phyloP scores from a whole-genome alignment of 768 basidiomycete genomes.

The Grammothele lineata region DNA sequence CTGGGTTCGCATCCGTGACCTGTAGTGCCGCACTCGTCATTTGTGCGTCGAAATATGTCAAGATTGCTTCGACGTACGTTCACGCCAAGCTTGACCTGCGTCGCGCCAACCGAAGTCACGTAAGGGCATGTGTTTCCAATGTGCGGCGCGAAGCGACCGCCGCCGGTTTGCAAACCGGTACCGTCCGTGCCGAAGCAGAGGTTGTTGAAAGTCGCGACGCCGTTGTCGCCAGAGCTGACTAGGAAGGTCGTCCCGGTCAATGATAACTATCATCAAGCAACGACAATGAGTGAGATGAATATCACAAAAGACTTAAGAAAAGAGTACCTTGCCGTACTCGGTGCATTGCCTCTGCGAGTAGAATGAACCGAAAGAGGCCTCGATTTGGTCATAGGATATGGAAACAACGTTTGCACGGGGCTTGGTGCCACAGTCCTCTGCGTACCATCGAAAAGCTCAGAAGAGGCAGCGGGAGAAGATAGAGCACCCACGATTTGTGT shows the following conservation, averaged over 20 bases:
- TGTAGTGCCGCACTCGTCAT: too few relatives aligned
- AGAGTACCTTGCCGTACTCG: conserved; percentile 36
- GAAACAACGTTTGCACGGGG: conserved; percentile 34
- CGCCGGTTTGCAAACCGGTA: conserved; percentile 6
- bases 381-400: conserved; percentile 36
- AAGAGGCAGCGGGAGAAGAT: too few relatives aligned
- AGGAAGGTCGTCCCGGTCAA: conserved; percentile 31
- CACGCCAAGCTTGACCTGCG: conserved; percentile 28
- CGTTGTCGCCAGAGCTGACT: conserved; percentile 38
- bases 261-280: conserved; percentile 18
- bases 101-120: conserved; percentile 31
- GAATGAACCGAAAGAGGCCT: background rate
- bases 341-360: conserved; percentile 34
- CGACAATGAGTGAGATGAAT: too few relatives aligned
- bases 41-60: too few relatives aligned
- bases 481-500: too few relatives aligned
- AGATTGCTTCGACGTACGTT: too few relatives aligned
- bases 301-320: too few relatives aligned
- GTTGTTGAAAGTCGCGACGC: conserved; percentile 33
- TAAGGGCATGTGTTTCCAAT: conserved; percentile 42
- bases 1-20: too few relatives aligned
- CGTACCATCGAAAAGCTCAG: too few relatives aligned
- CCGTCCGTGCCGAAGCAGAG: conserved; percentile 29
- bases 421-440: conserved; percentile 30
- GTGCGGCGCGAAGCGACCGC: conserved; percentile 34